Evolutionary conservation across 345 rosid species (phyloP), one percentile per base, ranked within the genome.

Genomic region (Odontarrhena argentea): DNA sequence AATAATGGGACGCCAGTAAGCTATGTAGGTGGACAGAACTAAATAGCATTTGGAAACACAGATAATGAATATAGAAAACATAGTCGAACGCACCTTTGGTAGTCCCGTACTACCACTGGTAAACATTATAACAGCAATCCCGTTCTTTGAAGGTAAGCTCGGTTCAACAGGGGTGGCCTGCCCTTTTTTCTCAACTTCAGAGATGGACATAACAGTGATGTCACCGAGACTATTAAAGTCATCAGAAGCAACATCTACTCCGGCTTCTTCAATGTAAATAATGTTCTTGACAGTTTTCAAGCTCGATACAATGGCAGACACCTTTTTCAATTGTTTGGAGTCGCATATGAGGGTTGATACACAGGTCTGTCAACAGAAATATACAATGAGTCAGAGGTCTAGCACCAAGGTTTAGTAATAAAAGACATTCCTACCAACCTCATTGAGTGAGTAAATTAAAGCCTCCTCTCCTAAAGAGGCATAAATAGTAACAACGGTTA

Each of bases 41-140:
- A 50, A 8, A 24, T 10, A 32, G 24, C 10, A 60, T 14, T 38
- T 15, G 45, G 30, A 35, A 38, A 43, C 30, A n/a, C 5, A 59
- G 49, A 35, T 54, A 67, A 37, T 11, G 6, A 63, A 68, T 28
- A 44, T 45, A 61, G 8, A 18, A 37, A 13, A 28, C 32, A 59
- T 43, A 71, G 40, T 50, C n/a, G 9, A 56, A 35, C 53, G 50
- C 75, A 92, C 98, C 96, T 92, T 92, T 58, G 96, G 96, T 59
- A 89, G 73, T 64, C 98, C 96, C 1, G 96, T 85, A 70, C 98
- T 92, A 67, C 98, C 98, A 69, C 98, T 92, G 35, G 98, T 92
- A 71, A 87, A 92, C 98, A 92, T 87, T 60, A 92, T 76, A 63
- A 89, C 88, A 24, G 96, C 96, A 68, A 82, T 65, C 4, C 76